Evolutionary conservation across 805 yeast species (phyloP).

Genomic region (Candida ovalis): DNA sequence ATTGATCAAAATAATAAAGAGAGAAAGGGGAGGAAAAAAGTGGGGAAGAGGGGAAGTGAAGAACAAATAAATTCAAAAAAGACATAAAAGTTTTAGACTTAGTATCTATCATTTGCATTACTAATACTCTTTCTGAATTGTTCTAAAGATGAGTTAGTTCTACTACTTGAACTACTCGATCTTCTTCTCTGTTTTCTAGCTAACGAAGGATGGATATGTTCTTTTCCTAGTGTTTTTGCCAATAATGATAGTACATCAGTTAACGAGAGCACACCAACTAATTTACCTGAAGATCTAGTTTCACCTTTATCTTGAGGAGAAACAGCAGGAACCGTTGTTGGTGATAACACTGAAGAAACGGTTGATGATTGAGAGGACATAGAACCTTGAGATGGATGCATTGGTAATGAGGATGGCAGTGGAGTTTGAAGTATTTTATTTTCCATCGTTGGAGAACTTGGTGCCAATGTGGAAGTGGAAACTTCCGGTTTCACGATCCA

Average conservation of each 20-base stretch:
- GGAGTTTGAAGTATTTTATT: slow-evolving; percentile 13
- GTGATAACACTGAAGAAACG: neutral
- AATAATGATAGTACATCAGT: slow-evolving; percentile 84
- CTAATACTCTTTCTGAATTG: slow-evolving; percentile 41
- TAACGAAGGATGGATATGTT: slow-evolving; percentile 69
- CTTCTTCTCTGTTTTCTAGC: slow-evolving; percentile 90
- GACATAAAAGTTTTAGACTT: neutral
- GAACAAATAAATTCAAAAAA: neutral
- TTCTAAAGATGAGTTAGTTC: slow-evolving; percentile 36
- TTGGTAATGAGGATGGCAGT: slow-evolving; percentile 11
- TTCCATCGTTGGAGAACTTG: slow-evolving; percentile 14
- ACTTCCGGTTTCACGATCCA: slow-evolving; percentile 69
- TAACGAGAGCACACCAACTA: slow-evolving; percentile 87
- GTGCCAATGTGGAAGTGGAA: slow-evolving; percentile 9
- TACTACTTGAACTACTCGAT: slow-evolving; percentile 39
- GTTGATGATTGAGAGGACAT: neutral
- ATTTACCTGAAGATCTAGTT: slow-evolving; percentile 64
- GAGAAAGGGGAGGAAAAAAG: neutral
- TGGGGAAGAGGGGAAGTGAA: neutral
- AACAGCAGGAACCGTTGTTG: slow-evolving; percentile 5
- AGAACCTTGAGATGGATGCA: slow-evolving; percentile 3
- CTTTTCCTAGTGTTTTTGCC: slow-evolving; percentile 69
- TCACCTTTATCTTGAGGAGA: slow-evolving; percentile 25
- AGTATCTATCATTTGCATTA: slow-evolving; percentile 30
- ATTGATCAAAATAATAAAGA: neutral